Evolutionary conservation across 1,284 basidiomycete genomes (phyloP), one percentile per base, ranked within the genome.

Genomic region (Ganoderma lucidum): DNA sequence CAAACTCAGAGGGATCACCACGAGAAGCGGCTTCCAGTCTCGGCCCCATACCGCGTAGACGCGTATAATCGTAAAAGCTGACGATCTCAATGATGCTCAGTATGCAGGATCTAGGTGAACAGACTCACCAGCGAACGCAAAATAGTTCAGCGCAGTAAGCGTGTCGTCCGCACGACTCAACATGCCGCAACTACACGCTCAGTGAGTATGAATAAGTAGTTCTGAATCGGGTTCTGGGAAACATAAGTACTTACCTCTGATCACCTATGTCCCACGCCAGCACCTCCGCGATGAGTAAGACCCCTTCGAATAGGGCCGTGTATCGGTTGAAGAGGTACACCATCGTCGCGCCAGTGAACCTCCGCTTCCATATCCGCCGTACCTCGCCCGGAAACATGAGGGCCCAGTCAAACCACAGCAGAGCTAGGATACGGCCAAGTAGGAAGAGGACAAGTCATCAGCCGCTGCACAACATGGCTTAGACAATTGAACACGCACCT

Each of bases 281-380:
- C 3, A 53, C 59, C 19, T 64, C 67, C 12, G 64, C 35, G 19
- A 68, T 59, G 41, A 67, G 44, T 12, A 72, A 55, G 6, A 70
- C 39, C 58, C 68, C 55, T 58, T 65, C 56, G 28, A 64, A 39
- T 5, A 72, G 55, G 6, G 68, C 68, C 1, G 62, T 56, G 15
- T 72, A 72, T 28, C 71, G 66, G n/a, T 62, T 70, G 48, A 67
- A 12, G n/a, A 72, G 51, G 32, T 69, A 72, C 3, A 72, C 30
- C 5, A 65, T 8, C 10, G 71, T 69, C 23, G 68, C 64, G 2
- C 64, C 63, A 3, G 68, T 65, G 55, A 69, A 69, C 56, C 55
- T 65, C 48, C 71, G 58, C 6, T 32, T 60, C 71, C 71, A 72
- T 65, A 72, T 70, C 28, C 65, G 62, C 19, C 42, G 56, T 2